Evolutionary conservation across 495 filamentous ascomycete species (phyloP).

Genomic region (Aspergillus mulundensis): DNA sequence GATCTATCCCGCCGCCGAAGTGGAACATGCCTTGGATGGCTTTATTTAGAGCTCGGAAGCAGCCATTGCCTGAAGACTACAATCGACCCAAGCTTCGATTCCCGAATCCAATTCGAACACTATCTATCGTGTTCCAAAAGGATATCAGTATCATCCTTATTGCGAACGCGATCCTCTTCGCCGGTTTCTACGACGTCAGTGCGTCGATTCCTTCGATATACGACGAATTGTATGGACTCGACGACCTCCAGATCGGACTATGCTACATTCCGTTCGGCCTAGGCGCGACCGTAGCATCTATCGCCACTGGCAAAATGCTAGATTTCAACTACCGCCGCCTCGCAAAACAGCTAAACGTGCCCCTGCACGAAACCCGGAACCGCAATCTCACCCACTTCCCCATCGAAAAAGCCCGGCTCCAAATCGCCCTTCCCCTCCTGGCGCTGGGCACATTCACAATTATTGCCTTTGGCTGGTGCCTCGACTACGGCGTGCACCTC

Average conservation of each 20-base stretch:
- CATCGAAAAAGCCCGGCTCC: conserved; percentile 59
- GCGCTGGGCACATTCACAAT: conserved; percentile 33
- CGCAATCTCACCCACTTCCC: conserved; percentile 56
- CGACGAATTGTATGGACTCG: conserved; percentile 37
- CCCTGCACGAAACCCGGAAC: conserved; percentile 46
- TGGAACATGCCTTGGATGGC: conserved; percentile 9
- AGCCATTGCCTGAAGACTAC: background rate
- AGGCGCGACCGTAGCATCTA: conserved; percentile 73
- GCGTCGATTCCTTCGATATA: conserved; percentile 44
- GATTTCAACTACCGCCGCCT: conserved; percentile 45
- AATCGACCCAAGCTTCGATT: conserved; percentile 45
- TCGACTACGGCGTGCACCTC: conserved; percentile 34
- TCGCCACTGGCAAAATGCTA: conserved; percentile 80
- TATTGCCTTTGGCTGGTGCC: conserved; percentile 37
- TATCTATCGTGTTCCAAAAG: conserved; percentile 59
- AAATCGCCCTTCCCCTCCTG: conserved; percentile 44
- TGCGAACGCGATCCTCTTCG: conserved; percentile 45
- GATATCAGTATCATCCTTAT: conserved; percentile 43
- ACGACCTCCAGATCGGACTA: conserved; percentile 49
- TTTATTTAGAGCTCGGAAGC: background rate
- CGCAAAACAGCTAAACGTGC: conserved; percentile 38
- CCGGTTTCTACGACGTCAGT: conserved; percentile 34
- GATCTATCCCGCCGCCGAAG: conserved; percentile 13
- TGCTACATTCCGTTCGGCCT: conserved; percentile 45
- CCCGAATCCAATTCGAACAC: conserved; percentile 67